A percentile compares a stretch with the other conserved stretches of the same genome.
phyloP scores from a whole-genome alignment of 768 basidiomycete genomes.

The Nevesoporus exiguus region DNA sequence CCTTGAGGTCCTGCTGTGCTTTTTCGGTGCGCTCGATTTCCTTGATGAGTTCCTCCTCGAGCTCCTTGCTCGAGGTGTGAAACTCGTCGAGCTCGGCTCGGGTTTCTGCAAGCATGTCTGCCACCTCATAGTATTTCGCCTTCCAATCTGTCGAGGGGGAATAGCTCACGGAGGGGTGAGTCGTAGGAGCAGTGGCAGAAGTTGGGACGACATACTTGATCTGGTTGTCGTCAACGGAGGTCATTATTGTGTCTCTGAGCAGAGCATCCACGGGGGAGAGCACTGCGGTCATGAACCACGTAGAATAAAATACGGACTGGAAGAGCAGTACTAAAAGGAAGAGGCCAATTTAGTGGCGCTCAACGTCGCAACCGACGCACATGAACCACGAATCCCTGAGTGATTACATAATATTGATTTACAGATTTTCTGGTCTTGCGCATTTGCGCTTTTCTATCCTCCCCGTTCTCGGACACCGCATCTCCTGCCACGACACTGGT shows the following conservation, averaged over 20 bases:
- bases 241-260: slow-evolving; percentile 55
- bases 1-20: slow-evolving; percentile 73
- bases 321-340: slow-evolving; percentile 12
- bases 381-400: slow-evolving; percentile 16
- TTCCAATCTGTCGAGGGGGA: slow-evolving; percentile 68
- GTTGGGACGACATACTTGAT: slow-evolving; percentile 44
- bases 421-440: slow-evolving; percentile 74
- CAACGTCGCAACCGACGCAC: slow-evolving; percentile 10
- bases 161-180: slow-evolving; percentile 41
- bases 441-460: slow-evolving; percentile 80
- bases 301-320: slow-evolving; percentile 22
- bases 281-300: slow-evolving; percentile 55
- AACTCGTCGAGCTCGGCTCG: slow-evolving; percentile 85
- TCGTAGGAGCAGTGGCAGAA: slow-evolving; percentile 15
- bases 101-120: slow-evolving; percentile 82
- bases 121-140: slow-evolving; percentile 75
- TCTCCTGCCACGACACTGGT: slow-evolving; percentile 87
- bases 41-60: slow-evolving; percentile 89
- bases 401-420: slow-evolving; percentile 23
- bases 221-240: slow-evolving; percentile 61
- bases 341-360: neutral
- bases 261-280: slow-evolving; percentile 58
- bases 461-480: slow-evolving; percentile 83
- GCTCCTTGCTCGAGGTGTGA: slow-evolving; percentile 81
- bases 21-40: slow-evolving; percentile 88